Evolutionary conservation across 805 yeast genomes (phyloP).

Genomic region (Barnettozyma vustinii): DNA sequence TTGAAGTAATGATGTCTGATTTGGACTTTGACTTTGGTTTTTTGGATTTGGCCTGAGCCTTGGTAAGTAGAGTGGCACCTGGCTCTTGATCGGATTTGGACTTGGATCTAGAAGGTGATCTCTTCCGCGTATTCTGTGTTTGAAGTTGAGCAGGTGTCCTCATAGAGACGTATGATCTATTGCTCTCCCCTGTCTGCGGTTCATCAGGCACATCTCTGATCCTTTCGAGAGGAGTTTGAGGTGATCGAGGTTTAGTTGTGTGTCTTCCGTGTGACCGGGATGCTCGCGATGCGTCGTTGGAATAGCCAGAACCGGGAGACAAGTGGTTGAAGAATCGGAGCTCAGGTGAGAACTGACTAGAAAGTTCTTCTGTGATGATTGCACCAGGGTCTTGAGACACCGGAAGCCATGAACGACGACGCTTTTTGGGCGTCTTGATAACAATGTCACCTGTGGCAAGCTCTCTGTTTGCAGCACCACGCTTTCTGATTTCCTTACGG

Average conservation of each 20-base stretch:
- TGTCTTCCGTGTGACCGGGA: neutral
- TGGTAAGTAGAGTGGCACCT: neutral
- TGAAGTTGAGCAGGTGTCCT: neutral
- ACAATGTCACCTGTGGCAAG: constrained; percentile 10
- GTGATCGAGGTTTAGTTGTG: neutral
- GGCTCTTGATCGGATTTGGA: neutral
- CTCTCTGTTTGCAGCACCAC: constrained; percentile 18
- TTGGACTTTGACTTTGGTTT: neutral
- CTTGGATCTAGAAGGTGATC: neutral
- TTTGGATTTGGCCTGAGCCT: neutral
- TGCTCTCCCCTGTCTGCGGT: constrained; percentile 1
- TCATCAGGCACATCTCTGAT: neutral
- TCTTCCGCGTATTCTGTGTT: neutral
- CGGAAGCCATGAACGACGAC: constrained; percentile 9
- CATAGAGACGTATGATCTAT: constrained; percentile 1
- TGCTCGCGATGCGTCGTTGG: neutral
- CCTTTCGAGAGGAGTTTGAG: constrained; percentile 1
- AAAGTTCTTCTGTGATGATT: constrained; percentile 16
- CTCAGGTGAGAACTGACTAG: constrained; percentile 9
- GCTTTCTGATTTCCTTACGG: constrained; percentile 11
- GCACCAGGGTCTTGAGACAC: constrained; percentile 19
- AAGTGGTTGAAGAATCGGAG: neutral
- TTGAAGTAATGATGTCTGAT: neutral
- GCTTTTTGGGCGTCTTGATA: constrained; percentile 11
- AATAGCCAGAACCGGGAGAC: neutral